Base-by-base conservation (phyloP, 768 basidiomycete genomes). In the Leccinum sublutescens region DNA sequence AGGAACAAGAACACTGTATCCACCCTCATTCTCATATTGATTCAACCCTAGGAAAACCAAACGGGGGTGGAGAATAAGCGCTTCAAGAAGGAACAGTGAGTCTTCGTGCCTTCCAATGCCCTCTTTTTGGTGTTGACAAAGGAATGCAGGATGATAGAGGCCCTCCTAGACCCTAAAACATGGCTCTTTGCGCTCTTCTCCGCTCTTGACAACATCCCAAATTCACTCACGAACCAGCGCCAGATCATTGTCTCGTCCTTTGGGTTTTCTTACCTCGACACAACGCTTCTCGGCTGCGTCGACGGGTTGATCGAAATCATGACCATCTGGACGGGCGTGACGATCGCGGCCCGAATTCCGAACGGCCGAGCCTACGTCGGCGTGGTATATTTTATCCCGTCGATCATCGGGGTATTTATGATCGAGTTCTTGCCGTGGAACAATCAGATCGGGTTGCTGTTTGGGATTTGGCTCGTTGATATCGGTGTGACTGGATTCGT, bases 1-100 rank as follows among this genome's bases (percentile, higher is more conserved):
- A 17, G 58, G 33, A 14, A n/a, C 5, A 43, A n/a, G 21, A 19
- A 21, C n/a, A 2, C 47, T 12, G 36, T 40, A 17, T 15, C 5
- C 8, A 40, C 54, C 10, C 43, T 5, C 2, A 33, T 31, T 21
- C 23, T 1, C 8, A 27, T 45, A 52, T 27, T 60, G 6, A 63
- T 10, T 49, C 17, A 5, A 19, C 14, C 21, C 8, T 62, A 86
- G 84, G 81, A 77, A 71, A 90, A 91, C 62, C 88, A 92, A 82
- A 88, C 88, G 1, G 90, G 90, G 33, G 82, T 91, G 11, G 90
- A 91, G 73, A 91, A 90, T 68, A 93, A 92, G 66, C 80, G 79
- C 54, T 92, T 89, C 75, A 92, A 92, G 75, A 83, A 78, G 55
- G 86, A 89, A 38, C 90, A 92, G 89, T 89, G 56, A 62, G 87